These are phyloP conservation scores for Solanum arcanum DNA, from an alignment of 257 asterid genomes.

Conservation along the genomic window DNA sequence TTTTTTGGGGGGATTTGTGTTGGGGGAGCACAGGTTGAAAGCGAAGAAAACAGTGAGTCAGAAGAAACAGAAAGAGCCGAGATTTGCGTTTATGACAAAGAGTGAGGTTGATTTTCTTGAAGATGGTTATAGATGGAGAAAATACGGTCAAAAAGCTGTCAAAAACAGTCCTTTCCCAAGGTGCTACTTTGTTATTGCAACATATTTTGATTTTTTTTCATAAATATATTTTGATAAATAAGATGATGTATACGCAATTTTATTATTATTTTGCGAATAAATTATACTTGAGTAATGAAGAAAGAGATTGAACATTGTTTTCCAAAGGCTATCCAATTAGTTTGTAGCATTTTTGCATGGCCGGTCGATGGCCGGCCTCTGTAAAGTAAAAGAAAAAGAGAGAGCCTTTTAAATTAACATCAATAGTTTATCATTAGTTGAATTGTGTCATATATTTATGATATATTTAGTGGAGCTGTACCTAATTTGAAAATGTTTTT, in stretches of 20 bases:
- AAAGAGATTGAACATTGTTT: neutral
- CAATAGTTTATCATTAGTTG: neutral
- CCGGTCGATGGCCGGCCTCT: neutral
- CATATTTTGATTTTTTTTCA: too few species aligned
- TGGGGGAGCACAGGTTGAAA: constrained; percentile 30
- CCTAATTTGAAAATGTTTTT: neutral
- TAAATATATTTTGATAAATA: too few species aligned
- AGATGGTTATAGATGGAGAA: constrained; percentile 86
- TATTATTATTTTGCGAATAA: too few species aligned
- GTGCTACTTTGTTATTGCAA: neutral
- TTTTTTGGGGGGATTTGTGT: neutral
- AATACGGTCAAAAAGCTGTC: constrained; percentile 86
- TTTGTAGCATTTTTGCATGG: neutral
- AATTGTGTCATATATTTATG: neutral
- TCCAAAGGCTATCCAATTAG: neutral
- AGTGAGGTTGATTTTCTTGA: constrained; percentile 75
- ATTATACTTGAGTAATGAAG: neutral
- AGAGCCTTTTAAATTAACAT: neutral
- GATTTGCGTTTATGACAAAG: constrained; percentile 86
- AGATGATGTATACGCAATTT: neutral
- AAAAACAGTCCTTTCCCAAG: constrained; percentile 82
- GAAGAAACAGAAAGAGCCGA: constrained; percentile 50
- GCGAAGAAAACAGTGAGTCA: constrained; percentile 28
- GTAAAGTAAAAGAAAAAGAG: neutral
- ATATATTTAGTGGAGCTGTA: neutral